Conservation (phyloP, 768 basidiomycete species). For the Omphalotus guepiniiformis region DNA sequence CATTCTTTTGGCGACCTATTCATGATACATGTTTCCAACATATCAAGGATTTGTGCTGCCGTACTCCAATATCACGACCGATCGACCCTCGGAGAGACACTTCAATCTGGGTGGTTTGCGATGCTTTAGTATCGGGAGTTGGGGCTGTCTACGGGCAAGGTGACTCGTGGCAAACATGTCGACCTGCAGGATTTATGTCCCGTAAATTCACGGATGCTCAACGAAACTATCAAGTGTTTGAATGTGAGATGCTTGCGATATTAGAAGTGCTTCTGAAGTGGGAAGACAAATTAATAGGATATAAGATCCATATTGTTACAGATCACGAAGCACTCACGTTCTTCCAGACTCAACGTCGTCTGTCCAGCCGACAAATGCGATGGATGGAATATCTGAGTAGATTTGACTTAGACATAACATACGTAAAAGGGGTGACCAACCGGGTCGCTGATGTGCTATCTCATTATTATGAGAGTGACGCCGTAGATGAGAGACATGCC, state of each 20-base stretch:
- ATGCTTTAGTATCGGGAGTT: slow-evolving; percentile 10
- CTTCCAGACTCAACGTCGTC: slow-evolving; percentile 7
- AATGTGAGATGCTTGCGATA: slow-evolving; percentile 11
- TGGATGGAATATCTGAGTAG: slow-evolving; percentile 11
- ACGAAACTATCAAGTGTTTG: slow-evolving; percentile 17
- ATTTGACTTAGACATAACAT: slow-evolving; percentile 9
- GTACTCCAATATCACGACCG: slow-evolving; percentile 11
- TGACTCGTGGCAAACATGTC: slow-evolving; percentile 7
- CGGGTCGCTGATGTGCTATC: slow-evolving; percentile 22
- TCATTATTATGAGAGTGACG: slow-evolving; percentile 18
- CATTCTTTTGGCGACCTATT: slow-evolving; percentile 21
- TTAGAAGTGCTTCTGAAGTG: slow-evolving; percentile 12
- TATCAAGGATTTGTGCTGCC: slow-evolving; percentile 12
- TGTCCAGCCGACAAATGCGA: slow-evolving; percentile 10
- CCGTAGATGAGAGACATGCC: neutral
- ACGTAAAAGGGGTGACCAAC: slow-evolving; percentile 13
- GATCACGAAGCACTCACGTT: slow-evolving; percentile 10
- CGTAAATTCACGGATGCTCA: slow-evolving; percentile 17
- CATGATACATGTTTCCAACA: slow-evolving; percentile 18
- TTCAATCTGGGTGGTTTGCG: slow-evolving; percentile 16
- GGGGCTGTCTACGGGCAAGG: slow-evolving; percentile 19
- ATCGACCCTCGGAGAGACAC: slow-evolving; percentile 7
- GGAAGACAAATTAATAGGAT: too few species aligned
- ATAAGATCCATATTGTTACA: slow-evolving; percentile 15
- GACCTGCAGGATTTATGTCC: slow-evolving; percentile 17